phyloP scores from a whole-genome alignment of 208 protist genomes.

The Acanthamoeba healyi region DNA sequence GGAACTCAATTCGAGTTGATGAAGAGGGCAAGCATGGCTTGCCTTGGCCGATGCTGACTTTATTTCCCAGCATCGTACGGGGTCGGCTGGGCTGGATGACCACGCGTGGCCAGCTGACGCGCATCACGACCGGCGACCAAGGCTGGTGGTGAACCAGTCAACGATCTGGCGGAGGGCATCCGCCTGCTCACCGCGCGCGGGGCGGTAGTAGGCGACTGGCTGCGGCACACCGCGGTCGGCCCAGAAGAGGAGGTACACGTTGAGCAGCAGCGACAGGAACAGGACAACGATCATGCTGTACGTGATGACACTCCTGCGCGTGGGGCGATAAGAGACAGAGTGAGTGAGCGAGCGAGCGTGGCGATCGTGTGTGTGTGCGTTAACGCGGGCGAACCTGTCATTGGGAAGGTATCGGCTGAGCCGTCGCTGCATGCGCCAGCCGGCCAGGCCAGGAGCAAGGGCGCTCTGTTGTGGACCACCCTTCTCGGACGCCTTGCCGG shows the following conservation, averaged over 20 bases:
- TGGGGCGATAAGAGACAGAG: too few species aligned
- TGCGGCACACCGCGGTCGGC: neutral
- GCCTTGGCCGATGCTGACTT: too few species aligned
- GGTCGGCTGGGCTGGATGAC: too few species aligned
- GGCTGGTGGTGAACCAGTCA: neutral
- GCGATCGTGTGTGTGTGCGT: neutral
- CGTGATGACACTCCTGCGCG: slow-evolving; percentile 36
- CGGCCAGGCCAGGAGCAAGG: neutral
- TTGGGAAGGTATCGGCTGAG: slow-evolving; percentile 27
- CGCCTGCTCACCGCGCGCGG: neutral
- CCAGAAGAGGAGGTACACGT: slow-evolving; percentile 25
- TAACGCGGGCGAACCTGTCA: neutral
- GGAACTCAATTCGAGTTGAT: too few species aligned
- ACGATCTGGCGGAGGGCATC: neutral
- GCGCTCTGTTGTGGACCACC: neutral
- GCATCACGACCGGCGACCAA: neutral
- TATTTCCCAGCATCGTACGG: too few species aligned
- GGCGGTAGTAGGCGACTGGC: neutral
- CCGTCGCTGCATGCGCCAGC: neutral
- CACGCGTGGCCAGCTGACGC: too few species aligned
- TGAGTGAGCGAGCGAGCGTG: neutral
- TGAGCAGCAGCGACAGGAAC: slow-evolving; percentile 46
- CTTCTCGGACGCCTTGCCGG: neutral
- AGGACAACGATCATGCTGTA: slow-evolving; percentile 42
- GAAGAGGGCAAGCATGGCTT: too few species aligned